These are phyloP conservation scores for Coemansia sp. DNA, from an alignment of 192 early-diverging fungal species.

Conservation along the genomic window DNA sequence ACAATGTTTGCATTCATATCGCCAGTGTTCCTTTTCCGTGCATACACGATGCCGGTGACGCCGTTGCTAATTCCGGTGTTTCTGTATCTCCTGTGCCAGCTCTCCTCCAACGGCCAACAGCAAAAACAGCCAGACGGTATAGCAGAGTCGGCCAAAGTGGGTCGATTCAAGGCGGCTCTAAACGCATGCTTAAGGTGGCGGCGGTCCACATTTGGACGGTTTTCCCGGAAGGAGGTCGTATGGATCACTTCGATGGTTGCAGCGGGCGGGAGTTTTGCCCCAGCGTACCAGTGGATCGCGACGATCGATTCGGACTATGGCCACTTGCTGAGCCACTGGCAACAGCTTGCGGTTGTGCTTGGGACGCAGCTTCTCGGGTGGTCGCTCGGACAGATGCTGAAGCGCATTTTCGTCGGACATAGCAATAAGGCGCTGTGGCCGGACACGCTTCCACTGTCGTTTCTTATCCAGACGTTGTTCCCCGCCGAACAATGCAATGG, in stretches of 20 bases:
- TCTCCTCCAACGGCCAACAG: slow-evolving; percentile 3
- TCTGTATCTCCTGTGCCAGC: slow-evolving; percentile 34
- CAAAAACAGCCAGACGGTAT: background rate
- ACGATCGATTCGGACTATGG: slow-evolving; percentile 45
- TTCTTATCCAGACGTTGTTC: slow-evolving; percentile 42
- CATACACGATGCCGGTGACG: slow-evolving; percentile 42
- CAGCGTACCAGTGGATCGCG: slow-evolving; percentile 49
- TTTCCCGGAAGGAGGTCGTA: slow-evolving; percentile 38
- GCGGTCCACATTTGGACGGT: slow-evolving; percentile 2
- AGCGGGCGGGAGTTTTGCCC: slow-evolving; percentile 46
- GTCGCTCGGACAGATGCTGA: slow-evolving; percentile 42
- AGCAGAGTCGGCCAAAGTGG: background rate
- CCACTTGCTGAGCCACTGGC: slow-evolving; percentile 28
- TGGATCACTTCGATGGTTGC: slow-evolving; percentile 51
- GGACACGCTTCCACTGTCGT: slow-evolving; percentile 37
- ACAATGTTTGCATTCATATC: slow-evolving; percentile 30
- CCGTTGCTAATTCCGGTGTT: slow-evolving; percentile 43
- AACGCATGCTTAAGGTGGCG: background rate
- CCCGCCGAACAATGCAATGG: background rate
- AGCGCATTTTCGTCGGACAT: slow-evolving; percentile 36
- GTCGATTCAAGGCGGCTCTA: background rate
- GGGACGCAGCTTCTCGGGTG: slow-evolving; percentile 47
- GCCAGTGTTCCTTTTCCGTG: slow-evolving; percentile 44
- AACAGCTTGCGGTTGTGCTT: slow-evolving; percentile 32
- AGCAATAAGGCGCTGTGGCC: slow-evolving; percentile 36